A percentile compares a stretch with the other conserved stretches of the same genome.
These are phyloP conservation scores for Metschnikowia shivogae DNA, from an alignment of 805 yeast species.

Conservation along the genomic window DNA sequence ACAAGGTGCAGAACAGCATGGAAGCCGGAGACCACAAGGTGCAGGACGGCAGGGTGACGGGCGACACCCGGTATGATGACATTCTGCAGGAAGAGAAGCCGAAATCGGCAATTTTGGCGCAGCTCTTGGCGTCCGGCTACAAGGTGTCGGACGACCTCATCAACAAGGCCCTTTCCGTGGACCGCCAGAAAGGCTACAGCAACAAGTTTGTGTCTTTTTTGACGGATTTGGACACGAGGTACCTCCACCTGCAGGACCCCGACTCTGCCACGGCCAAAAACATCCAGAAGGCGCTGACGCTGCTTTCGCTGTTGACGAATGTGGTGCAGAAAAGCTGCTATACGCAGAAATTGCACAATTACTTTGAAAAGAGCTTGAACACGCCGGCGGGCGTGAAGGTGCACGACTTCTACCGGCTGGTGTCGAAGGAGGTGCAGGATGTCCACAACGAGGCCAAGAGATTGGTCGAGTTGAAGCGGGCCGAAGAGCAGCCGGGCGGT, in stretches of 20 bases:
- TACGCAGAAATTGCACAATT: conserved; percentile 36
- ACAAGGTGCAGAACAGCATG: conserved; percentile 21
- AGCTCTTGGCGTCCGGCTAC: conserved; percentile 71
- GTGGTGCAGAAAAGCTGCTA: conserved; percentile 30
- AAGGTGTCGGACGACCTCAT: conserved; percentile 58
- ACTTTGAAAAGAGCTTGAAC: conserved; percentile 44
- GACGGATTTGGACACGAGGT: conserved; percentile 52
- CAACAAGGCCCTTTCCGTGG: conserved; percentile 57
- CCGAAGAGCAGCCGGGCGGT: neutral
- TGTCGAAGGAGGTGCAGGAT: conserved; percentile 53
- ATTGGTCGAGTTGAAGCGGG: conserved; percentile 53
- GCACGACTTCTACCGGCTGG: conserved; percentile 54
- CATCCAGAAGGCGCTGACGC: conserved; percentile 25
- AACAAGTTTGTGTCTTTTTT: conserved; percentile 55
- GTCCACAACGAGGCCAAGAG: conserved; percentile 74
- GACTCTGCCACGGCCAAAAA: conserved; percentile 36
- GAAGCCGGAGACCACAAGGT: conserved; percentile 25
- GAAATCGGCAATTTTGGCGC: conserved; percentile 69
- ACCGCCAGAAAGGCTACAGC: conserved; percentile 60
- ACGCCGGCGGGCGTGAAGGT: conserved; percentile 55
- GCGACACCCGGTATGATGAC: conserved; percentile 40
- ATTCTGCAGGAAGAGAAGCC: conserved; percentile 76
- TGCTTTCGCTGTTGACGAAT: conserved; percentile 35
- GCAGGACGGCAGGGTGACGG: conserved; percentile 21
- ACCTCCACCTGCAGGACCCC: conserved; percentile 53